Conservation (phyloP, 208 protist species). For the Acanthamoeba triangularis region DNA sequence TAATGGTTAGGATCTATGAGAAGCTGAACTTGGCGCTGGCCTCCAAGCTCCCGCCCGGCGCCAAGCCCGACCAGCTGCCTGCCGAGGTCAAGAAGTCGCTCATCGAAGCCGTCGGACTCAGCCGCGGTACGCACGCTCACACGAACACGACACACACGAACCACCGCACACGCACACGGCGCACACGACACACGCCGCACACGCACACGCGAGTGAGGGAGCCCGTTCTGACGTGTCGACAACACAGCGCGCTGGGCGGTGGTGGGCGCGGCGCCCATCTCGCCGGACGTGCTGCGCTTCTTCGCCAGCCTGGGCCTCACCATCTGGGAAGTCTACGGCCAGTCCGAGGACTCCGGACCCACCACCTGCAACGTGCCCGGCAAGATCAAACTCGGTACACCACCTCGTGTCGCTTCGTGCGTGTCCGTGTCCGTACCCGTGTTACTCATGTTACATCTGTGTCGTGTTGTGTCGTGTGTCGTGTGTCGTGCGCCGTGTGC, state of each 20-base stretch:
- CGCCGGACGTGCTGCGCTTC: conserved; percentile 50
- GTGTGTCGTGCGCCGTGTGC: not conserved
- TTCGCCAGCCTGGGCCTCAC: conserved; percentile 39
- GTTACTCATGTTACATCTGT: too few species aligned
- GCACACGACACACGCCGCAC: not conserved
- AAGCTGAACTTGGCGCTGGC: not conserved
- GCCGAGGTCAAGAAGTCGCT: not conserved
- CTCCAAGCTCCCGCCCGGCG: not conserved
- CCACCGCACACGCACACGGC: too few species aligned
- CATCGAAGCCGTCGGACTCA: conserved; percentile 14
- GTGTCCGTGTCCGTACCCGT: not conserved
- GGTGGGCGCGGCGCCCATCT: conserved; percentile 81
- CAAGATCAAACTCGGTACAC: not conserved
- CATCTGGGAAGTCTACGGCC: conserved; percentile 83
- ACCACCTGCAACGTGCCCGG: not conserved
- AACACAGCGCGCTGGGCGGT: not conserved
- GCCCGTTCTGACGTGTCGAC: too few species aligned
- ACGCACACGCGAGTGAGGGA: too few species aligned
- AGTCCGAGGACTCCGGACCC: conserved; percentile 68
- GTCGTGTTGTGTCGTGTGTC: too few species aligned
- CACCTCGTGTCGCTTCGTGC: not conserved
- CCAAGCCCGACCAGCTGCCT: not conserved
- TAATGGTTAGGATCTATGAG: not conserved
- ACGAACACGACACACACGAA: too few species aligned
- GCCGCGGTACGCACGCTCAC: not conserved